phyloP scores from a whole-genome alignment of 805 yeast genomes.

The Suhomyces sp. region DNA sequence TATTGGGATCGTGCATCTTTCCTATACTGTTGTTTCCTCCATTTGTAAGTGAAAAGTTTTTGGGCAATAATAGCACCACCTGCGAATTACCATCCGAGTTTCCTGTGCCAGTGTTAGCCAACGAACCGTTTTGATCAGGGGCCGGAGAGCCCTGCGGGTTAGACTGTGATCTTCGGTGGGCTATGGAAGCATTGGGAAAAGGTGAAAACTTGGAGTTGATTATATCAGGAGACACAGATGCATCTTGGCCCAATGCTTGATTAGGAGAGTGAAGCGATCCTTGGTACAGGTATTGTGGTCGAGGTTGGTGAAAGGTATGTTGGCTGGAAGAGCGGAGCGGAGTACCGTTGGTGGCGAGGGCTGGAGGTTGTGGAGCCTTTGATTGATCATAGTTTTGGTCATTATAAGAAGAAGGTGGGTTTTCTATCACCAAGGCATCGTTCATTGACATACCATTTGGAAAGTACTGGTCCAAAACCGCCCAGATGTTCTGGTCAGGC shows the following conservation, averaged over 20 bases:
- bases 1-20: slow-evolving; percentile 9
- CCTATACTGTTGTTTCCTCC: slow-evolving; percentile 6
- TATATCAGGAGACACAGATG: slow-evolving; percentile 24
- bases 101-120: slow-evolving; percentile 5
- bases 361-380: background rate
- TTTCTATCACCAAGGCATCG: slow-evolving; percentile 61
- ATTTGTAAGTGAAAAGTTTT: slow-evolving; percentile 37
- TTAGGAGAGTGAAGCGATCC: slow-evolving; percentile 1
- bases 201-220: slow-evolving; percentile 16
- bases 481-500: slow-evolving; percentile 63
- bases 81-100: slow-evolving; percentile 23
- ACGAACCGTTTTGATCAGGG: slow-evolving; percentile 5
- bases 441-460: slow-evolving; percentile 67
- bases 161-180: slow-evolving; percentile 32
- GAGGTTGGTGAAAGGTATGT: slow-evolving; percentile 29
- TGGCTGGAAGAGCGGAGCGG: background rate
- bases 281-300: slow-evolving; percentile 27
- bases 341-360: background rate
- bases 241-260: slow-evolving; percentile 16
- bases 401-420: background rate
- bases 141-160: slow-evolving; percentile 30
- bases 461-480: slow-evolving; percentile 53
- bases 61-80: slow-evolving; percentile 51
- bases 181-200: slow-evolving; percentile 9
- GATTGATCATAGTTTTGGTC: slow-evolving; percentile 1